phyloP scores from a whole-genome alignment of 331 rosid genomes.

The Saraca asoca region DNA sequence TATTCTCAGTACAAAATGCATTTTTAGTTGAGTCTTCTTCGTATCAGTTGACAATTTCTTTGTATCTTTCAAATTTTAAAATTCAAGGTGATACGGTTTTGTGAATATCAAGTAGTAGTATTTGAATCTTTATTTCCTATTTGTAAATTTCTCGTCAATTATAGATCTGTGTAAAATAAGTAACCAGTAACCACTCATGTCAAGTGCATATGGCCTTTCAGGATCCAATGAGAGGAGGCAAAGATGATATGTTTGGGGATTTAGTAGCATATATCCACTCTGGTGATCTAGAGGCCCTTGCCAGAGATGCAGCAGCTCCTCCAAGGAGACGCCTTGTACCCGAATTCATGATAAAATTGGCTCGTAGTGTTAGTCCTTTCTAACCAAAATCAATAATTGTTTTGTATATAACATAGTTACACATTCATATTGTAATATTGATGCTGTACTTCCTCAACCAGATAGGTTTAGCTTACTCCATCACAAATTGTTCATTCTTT shows the following conservation, averaged over 20 bases:
- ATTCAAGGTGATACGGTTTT: no score
- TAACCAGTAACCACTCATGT: neutral
- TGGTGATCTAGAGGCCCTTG: constrained; percentile 65
- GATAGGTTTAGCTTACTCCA: constrained; percentile 12
- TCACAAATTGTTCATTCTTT: neutral
- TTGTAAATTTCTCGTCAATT: neutral
- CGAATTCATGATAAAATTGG: constrained; percentile 83
- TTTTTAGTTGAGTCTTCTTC: neutral
- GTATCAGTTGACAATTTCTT: neutral
- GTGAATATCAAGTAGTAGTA: no score
- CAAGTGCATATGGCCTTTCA: constrained; percentile 36
- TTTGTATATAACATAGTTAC: constrained; percentile 20
- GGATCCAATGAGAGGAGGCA: constrained; percentile 98
- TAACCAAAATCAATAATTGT: constrained; percentile 33
- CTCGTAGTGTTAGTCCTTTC: constrained; percentile 87
- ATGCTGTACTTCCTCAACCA: neutral
- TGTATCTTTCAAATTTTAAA: neutral
- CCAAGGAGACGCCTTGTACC: constrained; percentile 93
- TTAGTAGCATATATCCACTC: constrained; percentile 69
- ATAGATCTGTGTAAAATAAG: neutral
- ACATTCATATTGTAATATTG: neutral
- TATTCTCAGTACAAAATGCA: no score
- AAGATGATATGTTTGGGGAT: constrained; percentile 79
- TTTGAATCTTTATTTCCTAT: neutral
- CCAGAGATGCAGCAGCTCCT: constrained; percentile 72